Percentiles rank a stretch among this genome's conserved stretches.
phyloP scores from a whole-genome alignment of 2,329 filamentous ascomycete genomes.

The Tolypocladium capitatum region DNA sequence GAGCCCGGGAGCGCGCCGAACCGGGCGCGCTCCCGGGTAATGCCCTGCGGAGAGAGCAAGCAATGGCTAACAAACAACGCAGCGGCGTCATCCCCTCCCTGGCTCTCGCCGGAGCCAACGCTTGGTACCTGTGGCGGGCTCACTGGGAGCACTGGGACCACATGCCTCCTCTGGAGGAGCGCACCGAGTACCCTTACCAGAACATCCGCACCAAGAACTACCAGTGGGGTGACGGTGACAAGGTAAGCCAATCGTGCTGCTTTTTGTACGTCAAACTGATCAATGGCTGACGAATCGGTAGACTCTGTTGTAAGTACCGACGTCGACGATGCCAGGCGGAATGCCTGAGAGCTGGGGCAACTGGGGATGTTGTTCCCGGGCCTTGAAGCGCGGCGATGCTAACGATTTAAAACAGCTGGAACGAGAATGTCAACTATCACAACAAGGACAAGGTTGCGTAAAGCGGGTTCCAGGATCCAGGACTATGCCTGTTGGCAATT shows the following conservation, averaged over 20 bases:
- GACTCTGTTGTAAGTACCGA: constrained; percentile 37
- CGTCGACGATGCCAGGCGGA: background rate
- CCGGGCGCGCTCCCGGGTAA: too few species aligned
- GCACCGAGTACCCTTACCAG: constrained; percentile 88
- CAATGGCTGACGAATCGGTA: constrained; percentile 20
- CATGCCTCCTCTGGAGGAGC: constrained; percentile 77
- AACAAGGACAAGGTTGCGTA: constrained; percentile 65
- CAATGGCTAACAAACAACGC: constrained; percentile 7
- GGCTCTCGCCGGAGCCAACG: constrained; percentile 62
- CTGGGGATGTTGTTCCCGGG: background rate
- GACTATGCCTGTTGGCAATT: constrained; percentile 10
- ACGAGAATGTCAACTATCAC: constrained; percentile 90
- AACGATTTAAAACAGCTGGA: constrained; percentile 55
- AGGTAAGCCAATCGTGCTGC: constrained; percentile 40
- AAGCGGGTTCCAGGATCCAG: constrained; percentile 10
- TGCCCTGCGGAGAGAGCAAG: too few species aligned
- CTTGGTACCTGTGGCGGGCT: constrained; percentile 82
- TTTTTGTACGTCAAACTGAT: background rate
- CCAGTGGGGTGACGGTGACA: constrained; percentile 90
- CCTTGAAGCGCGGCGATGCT: background rate
- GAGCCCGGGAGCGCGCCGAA: too few species aligned
- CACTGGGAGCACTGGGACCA: constrained; percentile 96
- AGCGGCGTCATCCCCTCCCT: constrained; percentile 67
- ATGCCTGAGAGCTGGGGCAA: background rate
- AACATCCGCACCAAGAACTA: constrained; percentile 96